Percentiles rank a stretch among this genome's conserved stretches.
Conservation (phyloP, 208 protist genomes). For the Leptomonas seymouri region DNA sequence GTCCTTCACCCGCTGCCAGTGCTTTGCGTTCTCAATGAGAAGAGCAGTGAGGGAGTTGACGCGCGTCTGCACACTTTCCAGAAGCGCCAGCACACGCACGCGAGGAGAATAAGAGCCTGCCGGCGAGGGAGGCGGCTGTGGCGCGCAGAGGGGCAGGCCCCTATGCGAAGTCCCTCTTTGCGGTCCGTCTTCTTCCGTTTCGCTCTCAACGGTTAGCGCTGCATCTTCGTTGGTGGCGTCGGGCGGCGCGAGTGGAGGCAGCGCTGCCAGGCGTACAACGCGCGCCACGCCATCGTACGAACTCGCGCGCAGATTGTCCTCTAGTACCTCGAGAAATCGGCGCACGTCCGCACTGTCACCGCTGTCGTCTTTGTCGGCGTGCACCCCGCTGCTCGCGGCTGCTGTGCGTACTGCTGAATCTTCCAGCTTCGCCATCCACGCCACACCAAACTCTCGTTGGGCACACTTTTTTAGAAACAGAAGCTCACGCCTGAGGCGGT, state of each 20-base stretch:
- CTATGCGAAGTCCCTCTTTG: neutral
- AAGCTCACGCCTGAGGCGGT: constrained; percentile 41
- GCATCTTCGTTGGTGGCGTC: neutral
- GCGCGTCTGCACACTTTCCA: constrained; percentile 35
- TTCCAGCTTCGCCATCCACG: constrained; percentile 29
- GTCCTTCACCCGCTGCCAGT: constrained; percentile 55
- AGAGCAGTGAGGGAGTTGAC: constrained; percentile 45
- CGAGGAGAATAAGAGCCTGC: constrained; percentile 12
- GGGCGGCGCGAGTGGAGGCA: neutral
- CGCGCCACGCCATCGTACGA: constrained; percentile 23
- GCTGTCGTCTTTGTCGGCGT: neutral
- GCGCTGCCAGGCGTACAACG: constrained; percentile 7
- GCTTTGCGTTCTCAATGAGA: constrained; percentile 49
- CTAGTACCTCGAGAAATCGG: neutral
- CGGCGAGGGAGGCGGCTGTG: neutral
- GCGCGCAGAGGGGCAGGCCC: neutral
- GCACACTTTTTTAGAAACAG: constrained; percentile 50
- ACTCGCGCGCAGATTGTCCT: constrained; percentile 13
- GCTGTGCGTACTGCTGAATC: neutral
- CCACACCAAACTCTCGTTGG: constrained; percentile 20
- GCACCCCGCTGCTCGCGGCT: no score
- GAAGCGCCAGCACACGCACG: constrained; percentile 25
- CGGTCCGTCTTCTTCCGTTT: neutral
- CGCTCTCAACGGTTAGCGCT: neutral
- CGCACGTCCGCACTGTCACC: neutral